Conservation (phyloP, 1,284 basidiomycete species). For the Cryptococcus wingfieldii region DNA sequence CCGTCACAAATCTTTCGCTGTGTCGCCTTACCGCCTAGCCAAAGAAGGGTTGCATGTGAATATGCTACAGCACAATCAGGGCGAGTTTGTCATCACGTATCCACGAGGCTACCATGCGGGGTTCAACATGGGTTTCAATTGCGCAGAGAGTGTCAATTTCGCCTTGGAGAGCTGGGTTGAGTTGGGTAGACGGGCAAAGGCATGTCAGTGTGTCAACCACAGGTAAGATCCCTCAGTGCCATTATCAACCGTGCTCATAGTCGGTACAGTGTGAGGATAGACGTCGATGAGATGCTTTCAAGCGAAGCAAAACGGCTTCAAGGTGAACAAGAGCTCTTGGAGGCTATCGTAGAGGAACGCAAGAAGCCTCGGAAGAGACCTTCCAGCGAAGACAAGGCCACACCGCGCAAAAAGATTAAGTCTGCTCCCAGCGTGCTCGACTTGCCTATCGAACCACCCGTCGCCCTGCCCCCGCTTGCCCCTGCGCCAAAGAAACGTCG, state of each 20-base stretch:
- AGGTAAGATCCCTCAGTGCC: constrained; percentile 55
- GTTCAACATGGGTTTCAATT: constrained; percentile 96
- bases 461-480: background rate
- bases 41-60: constrained; percentile 80
- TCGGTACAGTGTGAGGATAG: constrained; percentile 71
- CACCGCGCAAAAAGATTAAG: constrained; percentile 7
- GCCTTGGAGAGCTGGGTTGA: constrained; percentile 94
- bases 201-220: constrained; percentile 75
- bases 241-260: background rate
- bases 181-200: constrained; percentile 73
- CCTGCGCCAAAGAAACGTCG: background rate
- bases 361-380: constrained; percentile 12
- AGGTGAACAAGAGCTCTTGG: constrained; percentile 47
- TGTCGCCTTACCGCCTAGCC: constrained; percentile 77
- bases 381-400: background rate
- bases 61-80: constrained; percentile 78
- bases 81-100: constrained; percentile 95
- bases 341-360: constrained; percentile 29
- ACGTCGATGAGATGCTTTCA: constrained; percentile 74
- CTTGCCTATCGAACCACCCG: background rate
- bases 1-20: constrained; percentile 93
- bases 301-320: constrained; percentile 55
- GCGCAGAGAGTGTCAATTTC: constrained; percentile 97
- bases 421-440: background rate
- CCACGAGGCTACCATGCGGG: constrained; percentile 93